Conservation (phyloP, 805 yeast species). For the Zygosaccharomyces rouxii region DNA sequence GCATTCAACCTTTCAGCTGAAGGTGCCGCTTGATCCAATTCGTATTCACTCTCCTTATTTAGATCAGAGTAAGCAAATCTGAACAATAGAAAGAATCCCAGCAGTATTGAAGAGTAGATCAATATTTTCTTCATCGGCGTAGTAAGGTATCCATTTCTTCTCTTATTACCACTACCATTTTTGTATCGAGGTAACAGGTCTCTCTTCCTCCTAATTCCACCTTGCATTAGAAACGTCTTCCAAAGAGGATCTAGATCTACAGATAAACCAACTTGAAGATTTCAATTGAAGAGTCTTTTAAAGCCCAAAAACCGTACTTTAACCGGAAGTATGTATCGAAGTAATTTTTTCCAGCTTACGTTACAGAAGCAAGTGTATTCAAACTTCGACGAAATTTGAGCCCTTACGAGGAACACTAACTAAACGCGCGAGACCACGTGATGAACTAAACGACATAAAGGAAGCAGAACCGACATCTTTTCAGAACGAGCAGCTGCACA, state of each 20-base stretch:
- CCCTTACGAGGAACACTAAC: background rate
- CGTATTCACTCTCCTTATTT: slow-evolving; percentile 24
- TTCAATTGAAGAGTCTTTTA: background rate
- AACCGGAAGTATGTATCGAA: background rate
- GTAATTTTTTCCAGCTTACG: no score
- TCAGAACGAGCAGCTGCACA: no score
- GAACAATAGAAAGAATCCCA: slow-evolving; percentile 34
- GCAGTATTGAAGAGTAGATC: slow-evolving; percentile 37
- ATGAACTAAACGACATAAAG: background rate
- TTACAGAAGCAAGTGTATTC: no score
- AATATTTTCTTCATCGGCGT: slow-evolving; percentile 47
- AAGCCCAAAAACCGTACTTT: background rate
- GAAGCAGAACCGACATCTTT: no score
- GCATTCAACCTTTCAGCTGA: slow-evolving; percentile 4
- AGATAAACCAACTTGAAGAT: background rate
- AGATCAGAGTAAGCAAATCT: slow-evolving; percentile 16
- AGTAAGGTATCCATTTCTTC: slow-evolving; percentile 35
- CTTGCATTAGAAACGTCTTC: slow-evolving; percentile 24
- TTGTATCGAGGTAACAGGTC: slow-evolving; percentile 41
- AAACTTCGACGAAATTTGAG: background rate
- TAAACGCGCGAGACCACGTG: slow-evolving; percentile 1
- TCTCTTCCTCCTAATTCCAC: slow-evolving; percentile 33
- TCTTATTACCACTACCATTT: slow-evolving; percentile 21
- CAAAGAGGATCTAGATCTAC: no score
- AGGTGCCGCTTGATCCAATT: slow-evolving; percentile 24